Evolutionary conservation across 257 asterid species (phyloP).

Genomic region (Phtheirospermum japonicum): DNA sequence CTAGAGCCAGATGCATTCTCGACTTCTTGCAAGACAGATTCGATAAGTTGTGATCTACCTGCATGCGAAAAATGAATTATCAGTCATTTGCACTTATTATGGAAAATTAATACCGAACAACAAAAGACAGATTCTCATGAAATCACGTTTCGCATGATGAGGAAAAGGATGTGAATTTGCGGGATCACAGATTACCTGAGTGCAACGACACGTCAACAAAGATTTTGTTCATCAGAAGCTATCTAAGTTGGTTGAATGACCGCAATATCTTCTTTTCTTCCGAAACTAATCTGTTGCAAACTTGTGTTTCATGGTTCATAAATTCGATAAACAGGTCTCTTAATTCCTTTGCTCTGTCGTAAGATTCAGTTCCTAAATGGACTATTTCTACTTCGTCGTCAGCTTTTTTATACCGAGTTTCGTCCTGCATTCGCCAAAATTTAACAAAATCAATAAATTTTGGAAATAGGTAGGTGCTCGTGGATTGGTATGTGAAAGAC

Average conservation of each 20-base stretch:
- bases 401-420: slow-evolving; percentile 1
- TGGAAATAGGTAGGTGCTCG: slow-evolving; percentile 6
- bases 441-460: background rate
- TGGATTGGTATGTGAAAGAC: background rate
- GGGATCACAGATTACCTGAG: too few species aligned
- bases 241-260: slow-evolving; percentile 22
- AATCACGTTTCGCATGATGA: too few species aligned
- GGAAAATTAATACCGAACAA: too few species aligned
- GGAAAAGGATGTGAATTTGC: too few species aligned
- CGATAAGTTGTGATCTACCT: too few species aligned
- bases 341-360: slow-evolving; percentile 28
- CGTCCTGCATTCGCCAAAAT: slow-evolving; percentile 29
- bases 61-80: too few species aligned
- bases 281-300: slow-evolving; percentile 24
- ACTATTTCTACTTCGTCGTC: slow-evolving; percentile 25
- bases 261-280: slow-evolving; percentile 26
- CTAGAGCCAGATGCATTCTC: too few species aligned
- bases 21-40: too few species aligned
- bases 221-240: slow-evolving; percentile 7
- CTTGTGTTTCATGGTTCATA: slow-evolving; percentile 22
- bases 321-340: slow-evolving; percentile 27
- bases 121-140: too few species aligned
- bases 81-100: too few species aligned
- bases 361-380: slow-evolving; percentile 30
- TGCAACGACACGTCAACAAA: background rate